phyloP scores from a whole-genome alignment of 306 rosid genomes.

The Trifolium subterraneum region DNA sequence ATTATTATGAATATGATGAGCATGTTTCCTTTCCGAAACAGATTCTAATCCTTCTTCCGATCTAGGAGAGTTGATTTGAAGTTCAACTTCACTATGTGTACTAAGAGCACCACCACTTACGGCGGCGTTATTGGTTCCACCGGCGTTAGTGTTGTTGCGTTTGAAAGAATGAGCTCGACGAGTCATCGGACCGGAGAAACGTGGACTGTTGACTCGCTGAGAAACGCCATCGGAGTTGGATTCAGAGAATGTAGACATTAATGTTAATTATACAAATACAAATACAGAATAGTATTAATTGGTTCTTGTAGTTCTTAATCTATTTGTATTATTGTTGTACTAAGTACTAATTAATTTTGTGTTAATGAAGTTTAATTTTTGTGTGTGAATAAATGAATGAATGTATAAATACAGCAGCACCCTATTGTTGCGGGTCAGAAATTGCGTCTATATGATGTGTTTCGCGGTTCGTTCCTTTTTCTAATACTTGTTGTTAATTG shows the following conservation, averaged over 20 bases:
- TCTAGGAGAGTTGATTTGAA: conserved; percentile 68
- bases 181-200: conserved; percentile 92
- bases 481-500: no score
- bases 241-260: conserved; percentile 56
- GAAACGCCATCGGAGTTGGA: conserved; percentile 77
- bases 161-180: conserved; percentile 98
- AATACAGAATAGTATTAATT: not conserved
- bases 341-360: no score
- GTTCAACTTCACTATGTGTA: conserved; percentile 71
- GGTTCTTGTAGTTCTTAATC: not conserved
- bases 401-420: no score
- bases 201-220: conserved; percentile 87
- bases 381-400: no score
- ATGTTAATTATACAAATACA: not conserved
- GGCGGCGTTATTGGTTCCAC: conserved; percentile 13
- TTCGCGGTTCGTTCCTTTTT: not conserved
- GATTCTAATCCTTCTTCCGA: conserved; percentile 62
- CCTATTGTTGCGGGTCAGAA: not conserved
- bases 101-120: conserved; percentile 37
- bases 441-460: not conserved
- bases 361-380: no score
- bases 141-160: conserved; percentile 49
- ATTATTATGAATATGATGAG: conserved; percentile 47
- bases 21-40: conserved; percentile 57
- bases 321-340: not conserved